Evolutionary conservation across 2,329 filamentous ascomycete species (phyloP).

Genomic region (Penicillium sclerotiorum): DNA sequence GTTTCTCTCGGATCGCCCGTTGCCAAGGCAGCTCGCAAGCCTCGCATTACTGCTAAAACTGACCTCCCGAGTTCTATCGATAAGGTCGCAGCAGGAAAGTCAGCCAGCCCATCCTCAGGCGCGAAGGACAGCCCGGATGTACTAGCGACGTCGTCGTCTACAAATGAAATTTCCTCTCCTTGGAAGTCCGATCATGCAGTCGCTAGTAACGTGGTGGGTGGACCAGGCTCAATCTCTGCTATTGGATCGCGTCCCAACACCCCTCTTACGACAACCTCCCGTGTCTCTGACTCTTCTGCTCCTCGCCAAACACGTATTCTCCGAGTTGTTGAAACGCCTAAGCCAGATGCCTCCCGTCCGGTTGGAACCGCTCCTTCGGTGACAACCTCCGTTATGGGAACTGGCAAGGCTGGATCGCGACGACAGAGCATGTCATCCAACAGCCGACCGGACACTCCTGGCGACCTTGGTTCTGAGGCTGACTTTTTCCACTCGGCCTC

Average conservation of each 20-base stretch:
- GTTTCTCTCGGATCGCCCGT: constrained; percentile 43
- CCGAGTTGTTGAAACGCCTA: constrained; percentile 60
- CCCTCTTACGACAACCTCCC: constrained; percentile 42
- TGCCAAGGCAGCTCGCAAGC: constrained; percentile 2
- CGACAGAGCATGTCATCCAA: constrained; percentile 55
- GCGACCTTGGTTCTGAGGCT: constrained; percentile 61
- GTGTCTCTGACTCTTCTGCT: constrained; percentile 41
- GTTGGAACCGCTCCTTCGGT: constrained; percentile 35
- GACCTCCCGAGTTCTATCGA: constrained; percentile 14
- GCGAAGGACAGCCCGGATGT: constrained; percentile 38
- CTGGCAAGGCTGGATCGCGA: constrained; percentile 36
- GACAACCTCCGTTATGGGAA: constrained; percentile 31
- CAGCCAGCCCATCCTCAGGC: constrained; percentile 10
- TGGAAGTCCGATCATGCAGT: constrained; percentile 28
- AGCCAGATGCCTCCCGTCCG: constrained; percentile 47
- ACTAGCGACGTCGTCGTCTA: constrained; percentile 32
- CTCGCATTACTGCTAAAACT: not conserved
- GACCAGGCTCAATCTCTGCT: constrained; percentile 35
- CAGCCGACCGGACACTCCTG: constrained; percentile 63
- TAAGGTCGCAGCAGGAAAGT: constrained; percentile 20
- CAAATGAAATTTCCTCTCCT: constrained; percentile 19
- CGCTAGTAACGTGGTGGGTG: constrained; percentile 26
- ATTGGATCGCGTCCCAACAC: constrained; percentile 54
- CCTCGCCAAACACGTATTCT: constrained; percentile 54
- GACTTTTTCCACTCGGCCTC: constrained; percentile 62